Percentiles rank a stretch among this genome's conserved stretches.
phyloP scores from a whole-genome alignment of 2,329 filamentous ascomycete genomes.

The Mycocentrospora acerina region DNA sequence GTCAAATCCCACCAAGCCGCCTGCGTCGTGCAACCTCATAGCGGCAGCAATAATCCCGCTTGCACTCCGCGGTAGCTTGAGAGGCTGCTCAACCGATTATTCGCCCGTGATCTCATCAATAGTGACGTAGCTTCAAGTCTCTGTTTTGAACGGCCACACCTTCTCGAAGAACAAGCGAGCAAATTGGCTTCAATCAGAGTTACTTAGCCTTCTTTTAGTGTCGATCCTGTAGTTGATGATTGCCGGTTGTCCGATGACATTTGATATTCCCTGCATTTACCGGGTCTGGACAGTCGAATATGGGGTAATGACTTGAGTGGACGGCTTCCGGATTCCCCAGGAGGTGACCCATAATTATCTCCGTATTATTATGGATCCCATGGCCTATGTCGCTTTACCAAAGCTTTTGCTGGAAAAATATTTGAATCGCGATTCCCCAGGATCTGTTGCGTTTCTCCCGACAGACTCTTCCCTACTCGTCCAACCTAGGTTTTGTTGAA shows the following conservation, averaged over 20 bases:
- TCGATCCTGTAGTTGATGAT: constrained; percentile 32
- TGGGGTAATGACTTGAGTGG: constrained; percentile 33
- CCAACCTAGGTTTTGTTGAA: background rate
- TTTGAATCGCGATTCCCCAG: constrained; percentile 37
- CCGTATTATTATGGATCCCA: constrained; percentile 17
- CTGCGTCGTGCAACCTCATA: constrained; percentile 2
- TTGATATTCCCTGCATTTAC: constrained; percentile 20
- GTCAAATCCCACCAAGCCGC: no score
- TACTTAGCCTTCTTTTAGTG: constrained; percentile 26
- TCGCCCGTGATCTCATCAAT: no score
- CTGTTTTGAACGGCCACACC: no score
- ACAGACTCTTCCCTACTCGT: constrained; percentile 18
- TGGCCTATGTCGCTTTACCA: constrained; percentile 35
- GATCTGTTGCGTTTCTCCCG: constrained; percentile 22
- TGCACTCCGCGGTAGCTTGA: constrained; percentile 6
- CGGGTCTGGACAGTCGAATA: constrained; percentile 34
- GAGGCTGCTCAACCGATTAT: no score
- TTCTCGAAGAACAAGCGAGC: no score
- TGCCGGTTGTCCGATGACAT: constrained; percentile 24
- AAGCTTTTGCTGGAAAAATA: constrained; percentile 31
- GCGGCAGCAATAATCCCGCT: constrained; percentile 4
- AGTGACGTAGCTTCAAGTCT: no score
- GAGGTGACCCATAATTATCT: constrained; percentile 10
- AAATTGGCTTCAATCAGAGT: constrained; percentile 22
- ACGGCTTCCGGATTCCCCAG: constrained; percentile 21